phyloP scores from a whole-genome alignment of 2,329 filamentous ascomycete genomes.

The Orbilia ellipsospora region DNA sequence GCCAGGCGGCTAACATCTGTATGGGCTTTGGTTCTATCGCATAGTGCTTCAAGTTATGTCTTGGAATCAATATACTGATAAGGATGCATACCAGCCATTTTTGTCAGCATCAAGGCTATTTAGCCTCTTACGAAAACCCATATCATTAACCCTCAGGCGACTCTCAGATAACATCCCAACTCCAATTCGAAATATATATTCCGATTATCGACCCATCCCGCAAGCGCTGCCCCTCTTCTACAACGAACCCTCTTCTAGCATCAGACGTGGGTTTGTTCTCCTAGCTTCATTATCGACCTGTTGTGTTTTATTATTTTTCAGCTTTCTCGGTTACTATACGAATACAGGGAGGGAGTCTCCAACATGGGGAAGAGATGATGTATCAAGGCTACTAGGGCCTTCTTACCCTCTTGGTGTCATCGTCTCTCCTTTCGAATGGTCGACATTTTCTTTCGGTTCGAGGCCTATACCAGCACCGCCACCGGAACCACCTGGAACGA shows the following conservation, averaged over 20 bases:
- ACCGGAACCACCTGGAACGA: constrained; percentile 24
- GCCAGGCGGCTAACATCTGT: neutral
- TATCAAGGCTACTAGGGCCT: constrained; percentile 18
- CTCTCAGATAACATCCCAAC: neutral
- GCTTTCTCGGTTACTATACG: constrained; percentile 1
- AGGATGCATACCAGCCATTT: neutral
- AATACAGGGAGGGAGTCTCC: neutral
- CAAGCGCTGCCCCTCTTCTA: constrained; percentile 13
- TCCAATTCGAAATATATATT: neutral
- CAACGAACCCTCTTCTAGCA: neutral
- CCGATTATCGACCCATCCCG: constrained; percentile 18
- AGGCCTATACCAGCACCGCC: constrained; percentile 33
- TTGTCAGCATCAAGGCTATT: neutral
- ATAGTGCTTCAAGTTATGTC: neutral
- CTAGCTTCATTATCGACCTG: constrained; percentile 9
- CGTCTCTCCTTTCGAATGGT: constrained; percentile 35
- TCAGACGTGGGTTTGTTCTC: constrained; percentile 9
- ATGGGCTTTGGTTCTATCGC: neutral
- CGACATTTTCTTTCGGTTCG: constrained; percentile 32
- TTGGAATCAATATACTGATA: neutral
- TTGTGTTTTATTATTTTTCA: neutral
- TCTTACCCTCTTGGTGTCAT: constrained; percentile 21
- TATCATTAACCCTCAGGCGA: constrained; percentile 1
- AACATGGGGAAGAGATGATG: constrained; percentile 24
- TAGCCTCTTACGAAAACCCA: neutral